Evolutionary conservation across 805 yeast species (phyloP), one percentile per base, ranked within the genome.

Genomic region (Myxozyma geophila): DNA sequence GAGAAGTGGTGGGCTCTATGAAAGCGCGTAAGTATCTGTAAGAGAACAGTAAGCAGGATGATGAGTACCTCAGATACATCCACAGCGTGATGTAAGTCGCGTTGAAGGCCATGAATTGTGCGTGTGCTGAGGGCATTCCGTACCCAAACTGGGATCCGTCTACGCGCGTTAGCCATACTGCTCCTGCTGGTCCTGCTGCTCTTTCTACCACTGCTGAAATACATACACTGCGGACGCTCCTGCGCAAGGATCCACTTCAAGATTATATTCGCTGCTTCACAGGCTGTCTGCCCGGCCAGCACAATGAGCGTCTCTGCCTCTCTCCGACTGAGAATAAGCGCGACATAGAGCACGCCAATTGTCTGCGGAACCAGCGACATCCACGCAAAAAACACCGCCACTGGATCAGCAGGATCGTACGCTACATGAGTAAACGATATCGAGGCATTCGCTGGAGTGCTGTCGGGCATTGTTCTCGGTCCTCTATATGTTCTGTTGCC

Each of bases 91-190:
- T 64, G 56, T 78, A 75, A 12, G 70, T 81, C 63, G 65, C 82
- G 67, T 88, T 86, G 73, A 86, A 95, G 1, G 96, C 96, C 92
- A 93, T 89, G 75, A 92, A 95, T 77, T 93, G 99, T 0, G 97
- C 86, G 76, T 93, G 99, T 0, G 99, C 97, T 58, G 92, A 86
- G 0, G 99, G 99, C 98, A 93, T 93, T 0, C 99, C 99, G 74
- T 87, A 92, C 0, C 88, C 86, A 67, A 88, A 56, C 8, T 47
- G 51, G 6, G 17, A 73, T 2, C 73, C 75, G n/a, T 54, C 57
- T 17, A 36, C 10, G 7, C 13, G 23, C 54, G 56, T 17, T 19
- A 21, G 53, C 39, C 37, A 21, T 21, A 21, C 2, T 37, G 28
- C 28, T 28, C 28, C 28, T 5, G 28, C 28, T 28, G 5, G 5